Evolutionary conservation across 2,329 filamentous ascomycete genomes (phyloP).

Genomic region (Botrytis fragariae): DNA sequence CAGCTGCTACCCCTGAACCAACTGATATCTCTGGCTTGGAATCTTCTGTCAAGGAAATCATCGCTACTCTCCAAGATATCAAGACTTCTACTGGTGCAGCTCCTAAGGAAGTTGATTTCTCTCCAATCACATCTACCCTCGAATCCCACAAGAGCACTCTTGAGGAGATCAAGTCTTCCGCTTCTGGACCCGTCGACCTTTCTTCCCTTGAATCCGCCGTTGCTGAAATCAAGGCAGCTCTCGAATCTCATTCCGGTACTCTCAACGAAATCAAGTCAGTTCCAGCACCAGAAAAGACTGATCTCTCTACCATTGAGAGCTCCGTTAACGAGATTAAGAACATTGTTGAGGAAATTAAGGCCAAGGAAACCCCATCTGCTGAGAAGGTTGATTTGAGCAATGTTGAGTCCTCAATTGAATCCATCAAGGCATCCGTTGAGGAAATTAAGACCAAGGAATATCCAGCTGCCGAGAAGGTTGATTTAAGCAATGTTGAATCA

Average conservation of each 20-base stretch:
- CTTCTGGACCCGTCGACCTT: slow-evolving; percentile 23
- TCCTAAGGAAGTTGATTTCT: slow-evolving; percentile 23
- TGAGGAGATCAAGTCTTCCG: slow-evolving; percentile 20
- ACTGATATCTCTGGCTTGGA: slow-evolving; percentile 26
- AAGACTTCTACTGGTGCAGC: slow-evolving; percentile 6
- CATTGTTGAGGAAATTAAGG: slow-evolving; percentile 26
- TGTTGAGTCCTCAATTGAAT: slow-evolving; percentile 21
- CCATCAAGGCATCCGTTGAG: slow-evolving; percentile 20
- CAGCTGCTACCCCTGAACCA: slow-evolving; percentile 22
- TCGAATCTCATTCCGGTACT: slow-evolving; percentile 22
- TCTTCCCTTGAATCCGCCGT: slow-evolving; percentile 23
- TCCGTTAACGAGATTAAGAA: slow-evolving; percentile 20
- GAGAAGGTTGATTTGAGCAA: slow-evolving; percentile 25
- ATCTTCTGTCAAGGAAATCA: slow-evolving; percentile 26
- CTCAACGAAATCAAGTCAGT: slow-evolving; percentile 23
- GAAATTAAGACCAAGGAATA: slow-evolving; percentile 28
- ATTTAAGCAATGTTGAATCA: slow-evolving; percentile 26
- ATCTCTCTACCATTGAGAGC: slow-evolving; percentile 24
- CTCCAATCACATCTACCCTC: slow-evolving; percentile 25
- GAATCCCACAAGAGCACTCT: slow-evolving; percentile 24
- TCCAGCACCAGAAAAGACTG: slow-evolving; percentile 23
- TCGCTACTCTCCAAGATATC: slow-evolving; percentile 24
- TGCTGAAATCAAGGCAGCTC: slow-evolving; percentile 12
- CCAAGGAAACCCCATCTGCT: slow-evolving; percentile 20
- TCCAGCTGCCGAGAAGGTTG: slow-evolving; percentile 24